phyloP scores from a whole-genome alignment of 805 yeast species.

The Suhomyces xylopsoci region DNA sequence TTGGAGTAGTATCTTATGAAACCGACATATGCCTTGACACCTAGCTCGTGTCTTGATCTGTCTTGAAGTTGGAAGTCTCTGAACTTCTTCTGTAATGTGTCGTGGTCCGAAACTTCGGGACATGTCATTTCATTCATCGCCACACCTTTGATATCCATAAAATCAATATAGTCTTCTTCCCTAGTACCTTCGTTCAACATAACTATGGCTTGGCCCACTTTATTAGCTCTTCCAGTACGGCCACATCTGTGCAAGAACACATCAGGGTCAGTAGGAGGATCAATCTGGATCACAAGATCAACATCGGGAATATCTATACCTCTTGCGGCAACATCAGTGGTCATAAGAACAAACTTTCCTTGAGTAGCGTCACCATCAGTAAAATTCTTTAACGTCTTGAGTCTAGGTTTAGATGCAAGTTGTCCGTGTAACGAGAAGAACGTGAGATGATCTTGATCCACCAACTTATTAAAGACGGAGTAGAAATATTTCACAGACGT shows the following conservation, averaged over 20 bases:
- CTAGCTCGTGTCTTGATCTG: conserved; percentile 77
- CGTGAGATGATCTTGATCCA: conserved; percentile 30
- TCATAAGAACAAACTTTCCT: conserved; percentile 62
- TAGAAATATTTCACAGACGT: conserved; percentile 77
- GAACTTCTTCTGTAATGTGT: conserved; percentile 21
- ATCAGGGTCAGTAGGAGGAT: conserved; percentile 92
- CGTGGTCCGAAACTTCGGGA: conserved; percentile 25
- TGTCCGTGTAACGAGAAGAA: conserved; percentile 88
- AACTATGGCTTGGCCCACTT: conserved; percentile 73
- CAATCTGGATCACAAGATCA: conserved; percentile 88
- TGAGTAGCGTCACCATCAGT: conserved; percentile 39
- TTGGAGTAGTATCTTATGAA: conserved; percentile 81
- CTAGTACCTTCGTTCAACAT: conserved; percentile 66
- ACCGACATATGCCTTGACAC: conserved; percentile 77
- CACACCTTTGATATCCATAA: conserved; percentile 69
- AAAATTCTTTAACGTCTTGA: conserved; percentile 67
- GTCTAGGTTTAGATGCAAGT: conserved; percentile 72
- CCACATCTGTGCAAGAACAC: conserved; percentile 93
- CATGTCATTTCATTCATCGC: conserved; percentile 41
- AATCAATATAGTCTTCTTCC: conserved; percentile 79
- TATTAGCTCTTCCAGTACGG: conserved; percentile 90
- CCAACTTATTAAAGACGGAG: conserved; percentile 45
- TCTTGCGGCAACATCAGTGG: conserved; percentile 98
- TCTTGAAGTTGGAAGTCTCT: conserved; percentile 65
- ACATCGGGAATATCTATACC: conserved; percentile 96